Percentiles rank a stretch among this genome's conserved stretches.
Conservation (phyloP, 345 rosid species). For the Conringia planisiliqua region DNA sequence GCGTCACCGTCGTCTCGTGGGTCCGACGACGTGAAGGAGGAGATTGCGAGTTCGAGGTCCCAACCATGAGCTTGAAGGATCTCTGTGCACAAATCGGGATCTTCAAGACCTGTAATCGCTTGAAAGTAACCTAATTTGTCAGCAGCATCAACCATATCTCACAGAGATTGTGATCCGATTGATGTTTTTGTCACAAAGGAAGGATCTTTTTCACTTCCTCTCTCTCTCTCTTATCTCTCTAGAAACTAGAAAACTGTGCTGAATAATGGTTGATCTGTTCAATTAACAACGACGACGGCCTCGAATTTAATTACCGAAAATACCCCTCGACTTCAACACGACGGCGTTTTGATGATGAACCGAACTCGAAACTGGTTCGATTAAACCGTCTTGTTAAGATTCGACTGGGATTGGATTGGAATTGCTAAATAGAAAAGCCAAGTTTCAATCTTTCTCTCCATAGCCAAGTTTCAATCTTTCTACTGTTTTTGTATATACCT, state of each 20-base stretch:
- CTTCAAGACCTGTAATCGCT: constrained; percentile 91
- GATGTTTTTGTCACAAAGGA: constrained; percentile 7
- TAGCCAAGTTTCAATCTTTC: neutral
- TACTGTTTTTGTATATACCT: neutral
- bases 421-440: too few relatives aligned
- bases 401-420: neutral
- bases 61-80: constrained; percentile 94
- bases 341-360: neutral
- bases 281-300: constrained; percentile 14
- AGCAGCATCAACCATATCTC: constrained; percentile 70
- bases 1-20: constrained; percentile 5
- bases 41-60: constrained; percentile 98
- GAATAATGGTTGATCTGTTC: constrained; percentile 22
- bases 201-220: constrained; percentile 9
- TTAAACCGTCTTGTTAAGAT: neutral
- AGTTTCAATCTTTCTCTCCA: neutral
- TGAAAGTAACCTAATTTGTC: constrained; percentile 90
- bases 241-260: constrained; percentile 8
- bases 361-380: neutral
- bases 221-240: constrained; percentile 21
- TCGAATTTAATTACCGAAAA: neutral
- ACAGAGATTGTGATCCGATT: neutral
- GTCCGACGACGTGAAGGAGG: constrained; percentile 59
- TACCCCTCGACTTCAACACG: neutral
- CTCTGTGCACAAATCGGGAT: constrained; percentile 86